phyloP scores from a whole-genome alignment of 352 stramenopile species.

The Phytophthora hibernalis region DNA sequence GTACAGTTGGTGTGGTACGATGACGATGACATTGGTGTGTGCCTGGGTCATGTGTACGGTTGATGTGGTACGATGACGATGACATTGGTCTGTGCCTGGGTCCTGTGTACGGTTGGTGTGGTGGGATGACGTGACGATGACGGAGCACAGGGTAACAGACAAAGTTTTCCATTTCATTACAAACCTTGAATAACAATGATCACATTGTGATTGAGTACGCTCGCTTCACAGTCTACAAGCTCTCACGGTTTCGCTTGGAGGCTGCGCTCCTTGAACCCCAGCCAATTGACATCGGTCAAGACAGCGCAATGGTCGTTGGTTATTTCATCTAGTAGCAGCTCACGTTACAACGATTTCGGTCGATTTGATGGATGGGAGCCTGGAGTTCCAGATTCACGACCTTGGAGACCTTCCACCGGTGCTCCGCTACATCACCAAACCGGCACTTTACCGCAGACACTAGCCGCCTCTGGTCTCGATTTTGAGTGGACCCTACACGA shows the following conservation, averaged over 20 bases:
- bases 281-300: conserved; percentile 64
- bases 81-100: too few species aligned
- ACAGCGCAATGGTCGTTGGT: conserved; percentile 76
- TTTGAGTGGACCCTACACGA: conserved; percentile 67
- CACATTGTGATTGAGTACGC: conserved; percentile 75
- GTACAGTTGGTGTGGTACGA: too few species aligned
- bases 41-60: too few species aligned
- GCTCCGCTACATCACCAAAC: conserved; percentile 69
- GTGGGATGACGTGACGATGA: too few species aligned
- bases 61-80: too few species aligned
- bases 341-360: conserved; percentile 88
- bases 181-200: too few species aligned
- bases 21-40: too few species aligned
- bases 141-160: too few species aligned
- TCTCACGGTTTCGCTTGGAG: conserved; percentile 7
- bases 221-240: conserved; percentile 11
- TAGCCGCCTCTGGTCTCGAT: conserved; percentile 76
- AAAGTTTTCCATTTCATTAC: too few species aligned
- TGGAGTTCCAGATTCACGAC: conserved; percentile 29
- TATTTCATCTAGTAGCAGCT: conserved; percentile 88
- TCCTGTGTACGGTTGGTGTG: too few species aligned
- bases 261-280: conserved; percentile 24
- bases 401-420: conserved; percentile 24
- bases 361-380: conserved; percentile 46
- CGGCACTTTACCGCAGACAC: conserved; percentile 57